Evolutionary conservation across 495 filamentous ascomycete genomes (phyloP).

Genomic region (Aspergillus conjunctus): DNA sequence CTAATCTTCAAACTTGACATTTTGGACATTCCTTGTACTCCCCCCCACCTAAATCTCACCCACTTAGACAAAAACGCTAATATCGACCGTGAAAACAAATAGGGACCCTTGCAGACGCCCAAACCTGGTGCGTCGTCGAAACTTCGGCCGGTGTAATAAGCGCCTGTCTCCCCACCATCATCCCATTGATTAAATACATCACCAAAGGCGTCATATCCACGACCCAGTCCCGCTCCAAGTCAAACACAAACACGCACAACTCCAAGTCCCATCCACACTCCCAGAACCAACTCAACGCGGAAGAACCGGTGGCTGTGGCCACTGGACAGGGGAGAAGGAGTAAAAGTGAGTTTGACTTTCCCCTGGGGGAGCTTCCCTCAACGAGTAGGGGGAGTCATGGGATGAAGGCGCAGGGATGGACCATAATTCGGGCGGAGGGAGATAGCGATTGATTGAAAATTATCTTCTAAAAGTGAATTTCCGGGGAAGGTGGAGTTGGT

Average conservation of each 20-base stretch:
- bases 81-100: background rate
- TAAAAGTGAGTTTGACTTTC: background rate
- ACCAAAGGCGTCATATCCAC: conserved; percentile 3
- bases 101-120: conserved; percentile 24
- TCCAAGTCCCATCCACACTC: background rate
- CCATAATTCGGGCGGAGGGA: background rate
- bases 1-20: conserved; percentile 21
- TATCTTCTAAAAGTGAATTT: background rate
- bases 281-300: background rate
- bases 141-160: conserved; percentile 24
- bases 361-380: background rate
- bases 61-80: background rate
- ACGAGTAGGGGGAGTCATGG: background rate
- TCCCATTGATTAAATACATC: conserved; percentile 15
- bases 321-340: background rate
- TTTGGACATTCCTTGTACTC: conserved; percentile 19
- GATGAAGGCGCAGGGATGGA: conserved; percentile 9
- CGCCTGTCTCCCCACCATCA: conserved; percentile 28
- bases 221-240: conserved; percentile 1
- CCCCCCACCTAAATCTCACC: background rate
- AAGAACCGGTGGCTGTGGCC: background rate
- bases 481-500: too few species aligned
- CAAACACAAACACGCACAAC: background rate
- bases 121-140: conserved; percentile 31
- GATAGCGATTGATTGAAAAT: conserved; percentile 3